Evolutionary conservation across 73 alveolate species (phyloP).

Genomic region (Paramecium octaurelia): DNA sequence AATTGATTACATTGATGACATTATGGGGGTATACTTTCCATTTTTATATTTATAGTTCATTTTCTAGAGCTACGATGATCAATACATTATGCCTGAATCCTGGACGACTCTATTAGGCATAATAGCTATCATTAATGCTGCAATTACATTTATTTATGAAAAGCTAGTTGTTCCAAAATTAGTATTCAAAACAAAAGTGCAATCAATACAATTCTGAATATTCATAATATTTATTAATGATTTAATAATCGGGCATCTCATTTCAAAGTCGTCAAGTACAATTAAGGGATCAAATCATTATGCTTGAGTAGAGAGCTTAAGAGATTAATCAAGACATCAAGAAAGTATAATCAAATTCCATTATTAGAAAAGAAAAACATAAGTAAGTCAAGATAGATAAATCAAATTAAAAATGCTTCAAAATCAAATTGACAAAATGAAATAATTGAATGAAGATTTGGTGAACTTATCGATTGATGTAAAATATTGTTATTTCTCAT

Average conservation of each 20-base stretch:
- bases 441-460: neutral
- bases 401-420: neutral
- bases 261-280: neutral
- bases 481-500: neutral
- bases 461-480: neutral
- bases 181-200: neutral
- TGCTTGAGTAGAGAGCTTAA: neutral
- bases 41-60: neutral
- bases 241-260: neutral
- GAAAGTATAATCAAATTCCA: neutral
- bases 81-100: neutral
- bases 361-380: neutral
- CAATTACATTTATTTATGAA: neutral
- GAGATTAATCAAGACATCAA: neutral
- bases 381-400: neutral
- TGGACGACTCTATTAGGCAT: neutral
- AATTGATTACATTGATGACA: neutral
- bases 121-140: neutral
- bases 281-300: neutral
- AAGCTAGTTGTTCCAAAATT: neutral
- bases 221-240: neutral
- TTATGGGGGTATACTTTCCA: conserved; percentile 5
- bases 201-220: neutral
- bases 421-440: neutral
- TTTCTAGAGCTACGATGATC: neutral